Evolutionary conservation across 176 grass and related monocot species (phyloP).

Genomic region (Cocos nucifera): DNA sequence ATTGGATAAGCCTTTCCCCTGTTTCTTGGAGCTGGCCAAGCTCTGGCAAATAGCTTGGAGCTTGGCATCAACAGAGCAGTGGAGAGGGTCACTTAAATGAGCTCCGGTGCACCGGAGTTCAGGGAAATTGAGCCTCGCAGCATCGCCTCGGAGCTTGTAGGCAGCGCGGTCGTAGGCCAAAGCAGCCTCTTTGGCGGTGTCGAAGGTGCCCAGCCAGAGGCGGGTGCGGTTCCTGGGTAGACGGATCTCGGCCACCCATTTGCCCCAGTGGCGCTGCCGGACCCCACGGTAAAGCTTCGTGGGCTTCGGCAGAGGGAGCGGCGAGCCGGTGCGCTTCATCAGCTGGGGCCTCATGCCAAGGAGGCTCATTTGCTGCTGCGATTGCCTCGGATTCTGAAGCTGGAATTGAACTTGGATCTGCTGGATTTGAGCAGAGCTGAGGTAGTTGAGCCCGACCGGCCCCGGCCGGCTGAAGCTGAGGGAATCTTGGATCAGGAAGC

Average conservation of each 20-base stretch:
- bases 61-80: constrained; percentile 11
- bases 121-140: constrained; percentile 14
- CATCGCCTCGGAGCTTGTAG: constrained; percentile 16
- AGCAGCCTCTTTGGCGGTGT: constrained; percentile 17
- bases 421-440: background rate
- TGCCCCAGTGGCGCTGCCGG: constrained; percentile 21
- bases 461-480: background rate
- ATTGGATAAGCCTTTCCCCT: background rate
- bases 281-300: constrained; percentile 17
- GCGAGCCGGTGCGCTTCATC: background rate
- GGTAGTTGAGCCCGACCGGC: background rate
- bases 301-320: constrained; percentile 1
- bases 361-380: background rate
- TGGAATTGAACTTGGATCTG: constrained; percentile 1
- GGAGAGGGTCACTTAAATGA: background rate
- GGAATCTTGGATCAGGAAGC: no score
- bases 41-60: constrained; percentile 9
- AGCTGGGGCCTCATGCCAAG: constrained; percentile 1
- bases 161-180: constrained; percentile 12
- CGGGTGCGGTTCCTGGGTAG: constrained; percentile 19
- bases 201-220: constrained; percentile 22
- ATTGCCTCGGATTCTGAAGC: background rate
- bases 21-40: background rate
- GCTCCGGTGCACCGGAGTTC: background rate
- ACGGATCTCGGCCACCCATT: constrained; percentile 19